Conservation (phyloP, 768 basidiomycete genomes). For the Xerocomellus chrysenteron region DNA sequence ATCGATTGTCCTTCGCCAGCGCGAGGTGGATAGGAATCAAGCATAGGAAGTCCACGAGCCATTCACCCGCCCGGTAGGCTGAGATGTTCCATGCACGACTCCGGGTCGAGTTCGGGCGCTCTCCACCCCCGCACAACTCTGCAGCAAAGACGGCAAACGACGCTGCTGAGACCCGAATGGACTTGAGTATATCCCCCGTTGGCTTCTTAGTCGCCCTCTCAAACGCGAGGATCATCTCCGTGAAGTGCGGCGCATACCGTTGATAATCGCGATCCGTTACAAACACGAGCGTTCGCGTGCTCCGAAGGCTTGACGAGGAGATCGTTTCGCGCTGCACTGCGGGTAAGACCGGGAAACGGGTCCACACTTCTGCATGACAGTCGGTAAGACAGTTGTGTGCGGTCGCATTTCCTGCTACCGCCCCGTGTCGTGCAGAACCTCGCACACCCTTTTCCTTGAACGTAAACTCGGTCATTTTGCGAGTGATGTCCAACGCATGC, state of each 20-base stretch:
- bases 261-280: slow-evolving; percentile 39
- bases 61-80: slow-evolving; percentile 51
- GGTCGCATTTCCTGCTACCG: slow-evolving; percentile 16
- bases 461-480: slow-evolving; percentile 53
- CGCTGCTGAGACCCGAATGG: slow-evolving; percentile 35
- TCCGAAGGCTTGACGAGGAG: slow-evolving; percentile 34
- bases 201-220: slow-evolving; percentile 54
- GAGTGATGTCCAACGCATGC: slow-evolving; percentile 50
- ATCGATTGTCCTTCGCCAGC: slow-evolving; percentile 56
- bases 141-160: slow-evolving; percentile 29
- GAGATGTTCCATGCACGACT: slow-evolving; percentile 34
- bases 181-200: slow-evolving; percentile 42
- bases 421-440: neutral
- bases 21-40: slow-evolving; percentile 67
- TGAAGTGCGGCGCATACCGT: slow-evolving; percentile 43
- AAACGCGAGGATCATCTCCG: slow-evolving; percentile 44
- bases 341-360: slow-evolving; percentile 55
- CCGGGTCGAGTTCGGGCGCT: neutral
- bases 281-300: slow-evolving; percentile 40
- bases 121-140: slow-evolving; percentile 4
- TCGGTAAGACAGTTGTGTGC: slow-evolving; percentile 53
- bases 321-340: slow-evolving; percentile 49
- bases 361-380: slow-evolving; percentile 58
- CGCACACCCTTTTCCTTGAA: slow-evolving; percentile 46
- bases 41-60: slow-evolving; percentile 60